phyloP scores from a whole-genome alignment of 805 yeast species.

The Candida coleopterorum region DNA sequence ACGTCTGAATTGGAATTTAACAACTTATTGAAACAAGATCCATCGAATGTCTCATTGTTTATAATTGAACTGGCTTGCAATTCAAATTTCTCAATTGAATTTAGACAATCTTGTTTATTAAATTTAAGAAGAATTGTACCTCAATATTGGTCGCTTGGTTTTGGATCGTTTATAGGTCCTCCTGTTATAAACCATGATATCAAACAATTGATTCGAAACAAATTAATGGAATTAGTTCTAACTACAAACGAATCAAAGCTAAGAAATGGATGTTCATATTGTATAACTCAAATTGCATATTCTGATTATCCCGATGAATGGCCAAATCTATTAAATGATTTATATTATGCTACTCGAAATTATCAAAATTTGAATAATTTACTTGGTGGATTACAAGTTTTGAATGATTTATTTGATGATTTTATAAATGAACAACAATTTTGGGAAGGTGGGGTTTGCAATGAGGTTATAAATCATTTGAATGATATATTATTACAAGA shows the following conservation, averaged over 20 bases:
- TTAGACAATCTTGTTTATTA: constrained; percentile 61
- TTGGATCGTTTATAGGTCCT: constrained; percentile 67
- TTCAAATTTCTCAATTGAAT: constrained; percentile 21
- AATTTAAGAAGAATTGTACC: constrained; percentile 67
- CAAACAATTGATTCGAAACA: constrained; percentile 48
- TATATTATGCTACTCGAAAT: constrained; percentile 41
- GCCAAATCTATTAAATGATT: constrained; percentile 60
- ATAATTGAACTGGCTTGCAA: constrained; percentile 41
- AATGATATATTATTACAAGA: constrained; percentile 36
- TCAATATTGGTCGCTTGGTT: constrained; percentile 78
- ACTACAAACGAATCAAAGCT: constrained; percentile 50
- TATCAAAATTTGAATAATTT: constrained; percentile 26
- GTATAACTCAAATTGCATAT: constrained; percentile 78
- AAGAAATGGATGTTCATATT: constrained; percentile 63
- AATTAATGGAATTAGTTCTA: constrained; percentile 46
- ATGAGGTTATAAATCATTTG: constrained; percentile 48
- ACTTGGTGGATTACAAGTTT: constrained; percentile 53
- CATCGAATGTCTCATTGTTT: constrained; percentile 41
- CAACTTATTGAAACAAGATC: constrained; percentile 39
- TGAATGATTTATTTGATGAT: constrained; percentile 81
- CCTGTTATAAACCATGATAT: constrained; percentile 50
- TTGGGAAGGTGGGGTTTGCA: constrained; percentile 68
- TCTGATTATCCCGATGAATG: constrained; percentile 95
- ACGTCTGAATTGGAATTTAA: constrained; percentile 50
- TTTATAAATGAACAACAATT: constrained; percentile 82